phyloP scores from a whole-genome alignment of 768 basidiomycete genomes.

The Auriscalpium vulgare region DNA sequence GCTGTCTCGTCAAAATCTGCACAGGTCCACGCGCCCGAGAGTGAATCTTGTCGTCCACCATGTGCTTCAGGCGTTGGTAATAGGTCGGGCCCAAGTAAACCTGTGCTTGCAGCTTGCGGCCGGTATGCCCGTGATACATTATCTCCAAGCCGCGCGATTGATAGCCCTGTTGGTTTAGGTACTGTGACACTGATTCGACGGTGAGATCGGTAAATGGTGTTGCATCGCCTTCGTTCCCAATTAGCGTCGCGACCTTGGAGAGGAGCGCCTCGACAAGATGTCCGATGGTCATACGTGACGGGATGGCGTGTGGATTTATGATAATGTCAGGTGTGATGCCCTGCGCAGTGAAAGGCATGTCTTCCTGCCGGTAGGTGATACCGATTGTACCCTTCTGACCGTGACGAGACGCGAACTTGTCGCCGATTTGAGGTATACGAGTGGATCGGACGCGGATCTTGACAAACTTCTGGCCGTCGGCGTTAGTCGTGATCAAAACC shows the following conservation, averaged over 20 bases:
- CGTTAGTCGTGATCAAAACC: constrained; percentile 93
- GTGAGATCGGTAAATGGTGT: constrained; percentile 98
- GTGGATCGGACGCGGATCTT: constrained; percentile 95
- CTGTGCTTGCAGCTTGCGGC: constrained; percentile 96
- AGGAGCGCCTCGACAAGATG: constrained; percentile 98
- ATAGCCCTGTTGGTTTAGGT: constrained; percentile 84
- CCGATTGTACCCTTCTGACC: constrained; percentile 99
- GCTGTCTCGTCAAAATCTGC: constrained; percentile 94
- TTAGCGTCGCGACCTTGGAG: constrained; percentile 92
- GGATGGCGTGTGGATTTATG: constrained; percentile 99
- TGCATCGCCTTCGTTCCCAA: constrained; percentile 96
- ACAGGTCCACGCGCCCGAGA: constrained; percentile 95
- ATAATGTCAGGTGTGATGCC: constrained; percentile 96
- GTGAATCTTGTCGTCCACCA: constrained; percentile 99
- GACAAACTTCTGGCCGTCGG: constrained; percentile 95
- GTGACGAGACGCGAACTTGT: constrained; percentile 99
- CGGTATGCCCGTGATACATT: constrained; percentile 99
- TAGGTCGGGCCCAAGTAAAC: constrained; percentile 98
- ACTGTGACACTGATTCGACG: constrained; percentile 93
- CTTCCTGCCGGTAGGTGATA: constrained; percentile 98
- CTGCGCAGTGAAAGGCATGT: constrained; percentile 98
- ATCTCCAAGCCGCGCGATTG: constrained; percentile 96
- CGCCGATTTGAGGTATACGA: constrained; percentile 94
- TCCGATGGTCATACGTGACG: constrained; percentile 99
- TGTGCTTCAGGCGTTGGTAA: constrained; percentile 98